Conservation (phyloP, 352 stramenopile species). For the Lagenidium giganteum region DNA sequence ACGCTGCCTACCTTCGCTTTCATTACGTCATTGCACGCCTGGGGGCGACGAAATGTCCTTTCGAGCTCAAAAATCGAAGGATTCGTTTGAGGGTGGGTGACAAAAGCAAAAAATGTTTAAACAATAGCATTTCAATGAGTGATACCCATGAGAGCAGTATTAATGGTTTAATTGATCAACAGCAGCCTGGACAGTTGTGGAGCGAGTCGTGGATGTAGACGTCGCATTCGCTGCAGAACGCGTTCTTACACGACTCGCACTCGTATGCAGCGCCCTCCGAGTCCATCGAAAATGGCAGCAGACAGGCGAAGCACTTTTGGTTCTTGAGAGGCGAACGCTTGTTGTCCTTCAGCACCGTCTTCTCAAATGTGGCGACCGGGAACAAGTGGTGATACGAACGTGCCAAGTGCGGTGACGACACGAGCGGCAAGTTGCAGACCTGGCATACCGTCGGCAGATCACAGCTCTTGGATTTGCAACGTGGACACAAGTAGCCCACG, state of each 20-base stretch:
- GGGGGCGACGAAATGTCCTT: too few relatives aligned
- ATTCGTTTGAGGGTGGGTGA: too few relatives aligned
- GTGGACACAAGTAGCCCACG: slow-evolving; percentile 91
- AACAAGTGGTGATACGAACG: slow-evolving; percentile 99
- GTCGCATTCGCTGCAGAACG: slow-evolving; percentile 97
- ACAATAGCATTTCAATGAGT: too few relatives aligned
- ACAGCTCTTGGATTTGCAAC: slow-evolving; percentile 92
- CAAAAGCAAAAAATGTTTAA: too few relatives aligned
- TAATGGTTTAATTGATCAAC: too few relatives aligned
- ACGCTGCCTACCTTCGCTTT: too few relatives aligned
- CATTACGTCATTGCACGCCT: too few relatives aligned
- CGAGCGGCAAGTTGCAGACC: slow-evolving; percentile 96
- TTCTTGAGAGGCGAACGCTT: slow-evolving; percentile 9
- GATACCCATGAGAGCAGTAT: too few relatives aligned
- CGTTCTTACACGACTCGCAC: slow-evolving; percentile 88
- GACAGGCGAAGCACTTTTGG: slow-evolving; percentile 79
- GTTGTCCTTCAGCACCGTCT: slow-evolving; percentile 37
- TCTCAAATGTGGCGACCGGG: slow-evolving; percentile 92
- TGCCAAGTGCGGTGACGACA: slow-evolving; percentile 95
- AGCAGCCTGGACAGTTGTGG: slow-evolving; percentile 98
- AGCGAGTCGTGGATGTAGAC: slow-evolving; percentile 97
- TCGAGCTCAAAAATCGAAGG: too few relatives aligned
- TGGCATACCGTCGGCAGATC: slow-evolving; percentile 95
- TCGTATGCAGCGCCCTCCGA: slow-evolving; percentile 51
- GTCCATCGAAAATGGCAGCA: slow-evolving; percentile 46